Evolutionary conservation across 2,329 filamentous ascomycete genomes (phyloP), one percentile per base, ranked within the genome.

Genomic region (Fusarium papillatum): DNA sequence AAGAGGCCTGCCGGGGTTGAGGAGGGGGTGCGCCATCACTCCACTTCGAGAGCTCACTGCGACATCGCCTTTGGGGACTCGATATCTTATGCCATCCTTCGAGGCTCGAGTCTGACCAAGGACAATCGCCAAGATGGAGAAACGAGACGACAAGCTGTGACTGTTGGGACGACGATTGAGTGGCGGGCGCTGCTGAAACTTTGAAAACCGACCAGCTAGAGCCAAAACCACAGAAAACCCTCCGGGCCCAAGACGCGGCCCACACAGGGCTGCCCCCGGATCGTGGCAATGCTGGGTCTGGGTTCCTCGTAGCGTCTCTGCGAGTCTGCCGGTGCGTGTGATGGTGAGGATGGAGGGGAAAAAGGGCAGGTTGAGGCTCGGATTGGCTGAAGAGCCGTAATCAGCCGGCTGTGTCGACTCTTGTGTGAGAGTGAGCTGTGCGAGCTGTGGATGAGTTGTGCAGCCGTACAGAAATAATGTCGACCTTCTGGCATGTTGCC

Each of bases 11-110:
- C 68, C 70, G 73, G 70, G 66, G 61, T 59, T 64, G 48, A 78
- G 66, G 61, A 76, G 75, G 75, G 74, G 75, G 76, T 76, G 76
- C 73, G 75, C 78, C 78, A 78, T 78, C 73, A 61, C 75, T 80
- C 76, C 78, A 80, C 78, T 50, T 65, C 38, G 43, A 62, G 55
- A 72, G 68, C 72, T 77, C 78, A 71, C 63, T 70, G 73, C 72
- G 75, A 77, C 76, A 78, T 72, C 63, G 66, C 72, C 71, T 39
- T 74, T 38, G 53, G 65, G 53, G 65, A 48, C 55, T 55, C 73
- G 74, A 70, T 71, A 78, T 72, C 64, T 71, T 64, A 31, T 69
- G 50, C 50, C 43, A 71, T 38, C 57, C 61, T 59, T 31, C 26
- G 29, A 48, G 31, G 59, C 62, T 31, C 26, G 29, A 39, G 31